phyloP scores from a whole-genome alignment of 2,329 filamentous ascomycete genomes.

The Lasiodiplodia theobromae region DNA sequence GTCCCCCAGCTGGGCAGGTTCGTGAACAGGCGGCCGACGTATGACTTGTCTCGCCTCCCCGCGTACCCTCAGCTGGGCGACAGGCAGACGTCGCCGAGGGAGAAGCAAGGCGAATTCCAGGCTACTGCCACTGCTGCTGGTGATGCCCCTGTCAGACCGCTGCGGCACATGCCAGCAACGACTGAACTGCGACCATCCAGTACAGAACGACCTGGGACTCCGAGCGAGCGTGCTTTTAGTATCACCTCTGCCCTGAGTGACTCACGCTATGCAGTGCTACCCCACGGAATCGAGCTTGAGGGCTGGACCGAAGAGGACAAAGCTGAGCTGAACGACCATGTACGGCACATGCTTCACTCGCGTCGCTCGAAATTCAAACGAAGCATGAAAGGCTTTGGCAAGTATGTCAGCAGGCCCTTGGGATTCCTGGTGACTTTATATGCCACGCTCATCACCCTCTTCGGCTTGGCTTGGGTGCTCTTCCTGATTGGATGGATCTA shows the following conservation, averaged over 20 bases:
- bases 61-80: neutral
- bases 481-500: conserved; percentile 89
- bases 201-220: conserved; percentile 15
- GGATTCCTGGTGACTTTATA: conserved; percentile 87
- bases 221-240: conserved; percentile 25
- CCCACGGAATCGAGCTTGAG: conserved; percentile 73
- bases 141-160: neutral
- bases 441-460: conserved; percentile 81
- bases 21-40: conserved; percentile 80
- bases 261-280: conserved; percentile 79
- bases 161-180: conserved; percentile 31
- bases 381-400: conserved; percentile 77
- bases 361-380: conserved; percentile 80
- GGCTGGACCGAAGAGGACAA: conserved; percentile 80
- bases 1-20: conserved; percentile 79
- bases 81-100: neutral
- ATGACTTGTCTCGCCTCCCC: conserved; percentile 62
- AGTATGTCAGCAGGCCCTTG: conserved; percentile 78
- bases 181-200: conserved; percentile 3
- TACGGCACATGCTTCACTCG: conserved; percentile 87
- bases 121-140: neutral
- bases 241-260: conserved; percentile 67
- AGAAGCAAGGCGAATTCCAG: neutral
- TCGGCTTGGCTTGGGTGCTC: conserved; percentile 88
- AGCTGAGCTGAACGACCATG: conserved; percentile 80